Evolutionary conservation across 306 rosid species (phyloP).

Genomic region (Citrullus amarus): DNA sequence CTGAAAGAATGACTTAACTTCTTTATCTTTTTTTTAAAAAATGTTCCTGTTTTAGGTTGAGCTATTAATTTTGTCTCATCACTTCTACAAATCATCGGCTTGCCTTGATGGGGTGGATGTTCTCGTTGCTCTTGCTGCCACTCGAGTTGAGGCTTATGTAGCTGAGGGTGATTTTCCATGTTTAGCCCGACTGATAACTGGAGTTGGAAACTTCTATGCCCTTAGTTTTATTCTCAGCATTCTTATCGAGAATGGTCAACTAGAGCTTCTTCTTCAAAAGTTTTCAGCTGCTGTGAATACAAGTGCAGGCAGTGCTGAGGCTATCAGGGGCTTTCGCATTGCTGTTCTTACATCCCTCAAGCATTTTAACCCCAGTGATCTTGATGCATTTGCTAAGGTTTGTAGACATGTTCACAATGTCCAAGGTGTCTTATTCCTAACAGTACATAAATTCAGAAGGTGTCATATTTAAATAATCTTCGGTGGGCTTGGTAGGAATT

Average conservation of each 20-base stretch:
- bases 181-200: slow-evolving; percentile 92
- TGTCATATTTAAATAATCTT: not conserved
- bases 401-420: slow-evolving; percentile 25
- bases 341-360: slow-evolving; percentile 94
- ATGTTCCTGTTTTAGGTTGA: slow-evolving; percentile 63
- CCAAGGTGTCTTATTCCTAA: not conserved
- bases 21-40: slow-evolving; percentile 5
- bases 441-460: not conserved
- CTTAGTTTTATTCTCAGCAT: slow-evolving; percentile 92
- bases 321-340: slow-evolving; percentile 89
- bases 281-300: slow-evolving; percentile 83
- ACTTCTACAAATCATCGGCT: slow-evolving; percentile 92
- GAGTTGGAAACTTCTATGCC: slow-evolving; percentile 90
- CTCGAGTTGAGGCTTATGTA: slow-evolving; percentile 90
- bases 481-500: not conserved
- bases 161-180: slow-evolving; percentile 93
- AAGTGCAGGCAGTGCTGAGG: slow-evolving; percentile 69
- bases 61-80: slow-evolving; percentile 92
- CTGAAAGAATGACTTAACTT: slow-evolving; percentile 6
- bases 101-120: slow-evolving; percentile 99
- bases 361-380: slow-evolving; percentile 91
- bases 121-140: slow-evolving; percentile 96
- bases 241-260: slow-evolving; percentile 91
- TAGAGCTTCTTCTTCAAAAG: slow-evolving; percentile 96
- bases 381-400: slow-evolving; percentile 95